Base-by-base conservation (phyloP, 2,329 filamentous ascomycete genomes). In the Plenodomus lindquistii region DNA sequence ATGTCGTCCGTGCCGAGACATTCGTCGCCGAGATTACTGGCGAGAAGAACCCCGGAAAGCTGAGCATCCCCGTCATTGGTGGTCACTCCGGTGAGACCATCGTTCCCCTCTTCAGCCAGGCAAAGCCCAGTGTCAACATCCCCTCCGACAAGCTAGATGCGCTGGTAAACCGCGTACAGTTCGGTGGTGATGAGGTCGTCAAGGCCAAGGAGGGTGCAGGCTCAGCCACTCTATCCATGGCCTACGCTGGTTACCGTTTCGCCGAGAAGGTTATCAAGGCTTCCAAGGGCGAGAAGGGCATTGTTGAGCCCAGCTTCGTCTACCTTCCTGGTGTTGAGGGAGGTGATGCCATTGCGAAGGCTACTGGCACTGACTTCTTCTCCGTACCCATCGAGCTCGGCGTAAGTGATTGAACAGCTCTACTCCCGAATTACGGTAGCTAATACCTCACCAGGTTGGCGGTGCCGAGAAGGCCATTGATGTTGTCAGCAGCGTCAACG, bases 61-160 rank as follows among this genome's bases (percentile, higher is more conserved):
- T 91, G 62, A 89, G 81, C 61, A 88, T 99, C 59, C 92, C 93
- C 61, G 94, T 99, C 67, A 85, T 99, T 71, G 94, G 94, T 71
- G 94, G 94, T 55, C 94, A 99, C 85, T 97, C 92, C 52, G 94
- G 94, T 71, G 91, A 93, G 81, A 99, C 94, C 67, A 99, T 99
- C 70, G 92, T 99, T 48, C 94, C 94, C 42, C 85, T 99, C 54
- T 96, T 97, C 84, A 96, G 91, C 84, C 87, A 94, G 80, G 85
- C 90, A 62, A 85, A 86, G 70, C 91, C 92, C 48, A 73, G 83
- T 37, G 87, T 94, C 68, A 81, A 83, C 54, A 94, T 97, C 57
- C 91, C 93, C 39, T 82, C 83, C 53, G 91, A 97, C 73, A 94
- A 96, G 82, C 88, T 96, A 66, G 90, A 93, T 69, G 88, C 85